Conservation (phyloP, 2,329 filamentous ascomycete genomes). For the Penicillium sp. region DNA sequence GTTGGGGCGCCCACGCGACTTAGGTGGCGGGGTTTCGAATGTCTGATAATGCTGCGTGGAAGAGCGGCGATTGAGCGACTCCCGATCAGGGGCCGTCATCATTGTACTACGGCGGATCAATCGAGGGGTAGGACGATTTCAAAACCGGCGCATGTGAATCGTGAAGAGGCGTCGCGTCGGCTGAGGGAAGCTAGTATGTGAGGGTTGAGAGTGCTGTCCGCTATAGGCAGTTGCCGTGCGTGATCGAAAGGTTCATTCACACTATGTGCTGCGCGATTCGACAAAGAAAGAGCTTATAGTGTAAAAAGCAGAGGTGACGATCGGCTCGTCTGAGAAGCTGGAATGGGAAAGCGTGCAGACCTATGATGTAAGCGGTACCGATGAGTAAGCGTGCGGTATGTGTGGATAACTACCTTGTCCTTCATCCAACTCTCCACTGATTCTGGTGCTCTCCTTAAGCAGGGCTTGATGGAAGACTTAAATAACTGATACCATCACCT, state of each 20-base stretch:
- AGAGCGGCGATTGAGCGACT: slow-evolving; percentile 36
- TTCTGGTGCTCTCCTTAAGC: too few species aligned
- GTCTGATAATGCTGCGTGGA: slow-evolving; percentile 46
- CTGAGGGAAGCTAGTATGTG: slow-evolving; percentile 5
- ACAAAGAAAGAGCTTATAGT: too few species aligned
- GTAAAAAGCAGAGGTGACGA: too few species aligned
- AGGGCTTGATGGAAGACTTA: too few species aligned
- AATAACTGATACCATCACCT: too few species aligned
- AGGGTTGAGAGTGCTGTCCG: slow-evolving; percentile 6
- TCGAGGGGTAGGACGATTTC: slow-evolving; percentile 1
- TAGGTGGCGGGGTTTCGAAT: slow-evolving; percentile 45
- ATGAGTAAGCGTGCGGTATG: too few species aligned
- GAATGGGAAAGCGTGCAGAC: too few species aligned
- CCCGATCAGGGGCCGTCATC: slow-evolving; percentile 29
- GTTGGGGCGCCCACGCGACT: slow-evolving; percentile 42
- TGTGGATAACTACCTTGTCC: too few species aligned
- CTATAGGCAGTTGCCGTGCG: not conserved
- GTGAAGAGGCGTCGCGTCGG: slow-evolving; percentile 5
- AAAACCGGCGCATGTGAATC: slow-evolving; percentile 9
- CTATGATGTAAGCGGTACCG: too few species aligned
- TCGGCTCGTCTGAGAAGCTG: too few species aligned
- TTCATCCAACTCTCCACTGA: too few species aligned
- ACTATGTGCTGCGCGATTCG: too few species aligned
- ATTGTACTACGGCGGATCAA: slow-evolving; percentile 4
- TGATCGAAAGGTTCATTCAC: not conserved